Conservation (phyloP, 1,139 yeast genomes). For the Torulaspora pretoriensis region DNA sequence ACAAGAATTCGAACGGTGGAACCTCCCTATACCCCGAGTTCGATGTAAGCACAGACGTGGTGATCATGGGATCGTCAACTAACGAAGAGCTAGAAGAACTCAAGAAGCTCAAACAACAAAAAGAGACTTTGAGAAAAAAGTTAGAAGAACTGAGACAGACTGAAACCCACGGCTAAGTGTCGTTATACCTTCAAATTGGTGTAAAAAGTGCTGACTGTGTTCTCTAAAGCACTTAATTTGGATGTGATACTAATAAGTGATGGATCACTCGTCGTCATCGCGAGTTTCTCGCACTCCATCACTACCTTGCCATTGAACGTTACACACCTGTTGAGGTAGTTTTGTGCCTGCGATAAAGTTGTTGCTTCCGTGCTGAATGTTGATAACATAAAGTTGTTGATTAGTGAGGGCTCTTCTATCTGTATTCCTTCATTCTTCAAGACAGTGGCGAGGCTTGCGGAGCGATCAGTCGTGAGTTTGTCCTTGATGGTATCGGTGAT, state of each 20-base stretch:
- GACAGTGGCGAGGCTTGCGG: conserved; percentile 23
- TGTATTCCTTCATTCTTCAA: conserved; percentile 27
- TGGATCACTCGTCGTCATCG: conserved; percentile 46
- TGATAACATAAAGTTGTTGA: conserved; percentile 27
- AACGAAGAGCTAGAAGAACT: conserved; percentile 39
- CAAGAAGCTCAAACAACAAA: conserved; percentile 37
- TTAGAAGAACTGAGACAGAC: conserved; percentile 32
- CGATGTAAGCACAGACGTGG: conserved; percentile 24
- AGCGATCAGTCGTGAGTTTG: conserved; percentile 25
- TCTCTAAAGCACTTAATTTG: conserved; percentile 39
- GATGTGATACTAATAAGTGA: conserved; percentile 42
- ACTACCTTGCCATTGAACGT: conserved; percentile 41
- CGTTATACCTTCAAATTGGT: conserved; percentile 32
- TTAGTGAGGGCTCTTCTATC: conserved; percentile 29
- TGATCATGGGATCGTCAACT: conserved; percentile 35
- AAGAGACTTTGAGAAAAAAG: conserved; percentile 36
- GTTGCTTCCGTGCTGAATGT: conserved; percentile 27
- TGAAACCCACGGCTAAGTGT: conserved; percentile 17
- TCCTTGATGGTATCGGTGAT: conserved; percentile 31
- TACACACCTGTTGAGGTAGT: conserved; percentile 37
- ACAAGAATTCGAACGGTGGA: conserved; percentile 14
- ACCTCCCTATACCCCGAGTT: conserved; percentile 15
- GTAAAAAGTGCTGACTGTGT: conserved; percentile 36
- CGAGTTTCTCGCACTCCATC: conserved; percentile 40
- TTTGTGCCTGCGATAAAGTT: conserved; percentile 35